Conservation (phyloP, 225 moss, liverwort and hornwort species). For the Physcomitrellopsis africana region DNA sequence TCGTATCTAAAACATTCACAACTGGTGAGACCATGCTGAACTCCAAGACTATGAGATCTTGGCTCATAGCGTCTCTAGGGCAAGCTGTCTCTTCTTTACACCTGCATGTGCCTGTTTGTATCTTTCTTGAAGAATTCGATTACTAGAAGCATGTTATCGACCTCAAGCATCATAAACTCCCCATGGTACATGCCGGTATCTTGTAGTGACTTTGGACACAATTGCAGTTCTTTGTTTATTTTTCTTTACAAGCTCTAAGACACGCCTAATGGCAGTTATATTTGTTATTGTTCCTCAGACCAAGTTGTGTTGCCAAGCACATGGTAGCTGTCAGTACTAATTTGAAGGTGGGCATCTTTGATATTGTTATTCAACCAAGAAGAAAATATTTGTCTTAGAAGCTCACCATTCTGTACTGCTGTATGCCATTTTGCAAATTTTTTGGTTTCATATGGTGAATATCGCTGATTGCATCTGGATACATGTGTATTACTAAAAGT, state of each 20-base stretch:
- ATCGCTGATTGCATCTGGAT: not conserved
- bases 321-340: conserved; percentile 99
- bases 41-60: conserved; percentile 85
- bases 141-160: not conserved
- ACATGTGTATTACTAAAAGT: not conserved
- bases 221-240: conserved; percentile 1
- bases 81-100: conserved; percentile 50
- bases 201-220: not conserved
- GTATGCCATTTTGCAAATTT: conserved; percentile 6
- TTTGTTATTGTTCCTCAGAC: conserved; percentile 48
- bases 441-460: conserved; percentile 2
- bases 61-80: conserved; percentile 91
- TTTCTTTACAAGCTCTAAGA: conserved; percentile 14
- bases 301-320: conserved; percentile 85
- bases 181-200: not conserved
- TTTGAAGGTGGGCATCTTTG: conserved; percentile 68
- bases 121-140: not conserved
- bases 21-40: conserved; percentile 98
- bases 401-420: not conserved
- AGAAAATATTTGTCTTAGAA: conserved; percentile 15
- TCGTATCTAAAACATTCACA: conserved; percentile 97
- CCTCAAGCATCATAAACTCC: not conserved
- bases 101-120: conserved; percentile 3
- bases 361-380: not conserved
- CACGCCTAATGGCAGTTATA: conserved; percentile 20